phyloP scores from a whole-genome alignment of 2,329 filamentous ascomycete species.

The Ceratocystis cubensis region DNA sequence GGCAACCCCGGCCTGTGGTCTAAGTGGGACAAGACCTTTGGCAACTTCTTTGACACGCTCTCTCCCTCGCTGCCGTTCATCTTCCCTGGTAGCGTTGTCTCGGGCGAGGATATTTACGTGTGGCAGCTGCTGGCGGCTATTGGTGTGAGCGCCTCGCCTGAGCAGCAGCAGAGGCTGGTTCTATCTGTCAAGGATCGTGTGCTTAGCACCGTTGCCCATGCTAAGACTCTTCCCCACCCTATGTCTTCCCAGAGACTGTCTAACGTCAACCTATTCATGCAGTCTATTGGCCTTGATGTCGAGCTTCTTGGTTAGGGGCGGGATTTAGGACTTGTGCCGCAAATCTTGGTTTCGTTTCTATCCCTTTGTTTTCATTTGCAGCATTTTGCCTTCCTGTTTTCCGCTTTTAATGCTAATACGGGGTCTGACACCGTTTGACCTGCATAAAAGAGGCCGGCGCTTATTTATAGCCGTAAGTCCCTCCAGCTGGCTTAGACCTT shows the following conservation, averaged over 20 bases:
- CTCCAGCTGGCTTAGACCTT: constrained; percentile 14
- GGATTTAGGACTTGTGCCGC: not conserved
- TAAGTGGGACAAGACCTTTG: constrained; percentile 75
- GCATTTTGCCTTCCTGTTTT: constrained; percentile 9
- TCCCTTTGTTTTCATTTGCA: constrained; percentile 13
- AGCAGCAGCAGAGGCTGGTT: constrained; percentile 89
- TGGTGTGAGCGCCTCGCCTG: constrained; percentile 81
- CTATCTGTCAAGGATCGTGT: constrained; percentile 95
- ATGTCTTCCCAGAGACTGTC: constrained; percentile 73
- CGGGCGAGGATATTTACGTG: constrained; percentile 86
- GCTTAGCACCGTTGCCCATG: constrained; percentile 81
- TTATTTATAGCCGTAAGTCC: constrained; percentile 21
- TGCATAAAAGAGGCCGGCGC: constrained; percentile 12
- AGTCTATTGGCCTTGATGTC: constrained; percentile 95
- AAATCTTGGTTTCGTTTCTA: constrained; percentile 11
- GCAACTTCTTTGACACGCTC: constrained; percentile 71
- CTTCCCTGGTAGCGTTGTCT: constrained; percentile 83
- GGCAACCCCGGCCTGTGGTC: constrained; percentile 62
- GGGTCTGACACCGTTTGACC: not conserved
- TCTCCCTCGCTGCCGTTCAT: constrained; percentile 74
- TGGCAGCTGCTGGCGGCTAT: constrained; percentile 97
- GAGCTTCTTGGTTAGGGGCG: constrained; percentile 42
- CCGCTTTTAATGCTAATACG: not conserved
- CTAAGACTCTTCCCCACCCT: constrained; percentile 77
- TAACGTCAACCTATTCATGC: constrained; percentile 97